Base-by-base conservation (phyloP, 768 basidiomycete genomes). In the Amanita rimosa region DNA sequence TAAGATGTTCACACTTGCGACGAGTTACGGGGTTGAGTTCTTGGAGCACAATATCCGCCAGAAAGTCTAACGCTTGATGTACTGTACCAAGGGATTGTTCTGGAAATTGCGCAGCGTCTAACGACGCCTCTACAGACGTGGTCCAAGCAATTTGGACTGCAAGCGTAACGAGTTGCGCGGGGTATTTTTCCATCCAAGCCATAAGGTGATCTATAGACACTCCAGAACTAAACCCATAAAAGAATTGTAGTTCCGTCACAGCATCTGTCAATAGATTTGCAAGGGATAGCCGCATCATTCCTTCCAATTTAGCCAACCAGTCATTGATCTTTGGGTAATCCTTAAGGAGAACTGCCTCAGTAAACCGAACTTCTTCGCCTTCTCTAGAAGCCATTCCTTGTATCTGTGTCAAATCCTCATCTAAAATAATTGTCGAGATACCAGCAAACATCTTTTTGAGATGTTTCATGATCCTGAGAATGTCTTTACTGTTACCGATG, bases 391-490 rank as follows among this genome's bases (percentile, higher is more conserved):
- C 80, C 83, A 98, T 95, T 46, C 89, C 93, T 54, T 83, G 82
- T 49, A 98, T 94, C 59, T 85, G 78, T 4, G 89, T 84, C 53
- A 87, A 62, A 41, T 93, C 91, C 14, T 92, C 89, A 60, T 96
- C 90, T 22, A 98, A 74, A 57, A 70, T 75, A 55, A 98, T 74
- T 0, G 92, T 93, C 1, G 92, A 85, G 34, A 99, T 85, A 22
- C 96, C 96, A 17, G 96, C 96, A 66, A 99, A 99, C 96, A 99
- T 99, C 76, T 99, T 99, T 73, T 97, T 98, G 52, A 99, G 74
- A 68, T 98, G 96, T 58, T 99, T 99, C 90, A 96, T 92, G 65
- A 98, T 89, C 34, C 96, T 86, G 38, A 92, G 67, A 56, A 98
- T 96, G 60, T 98, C 94, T 65, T 97, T 99, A 76, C 92, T 96